Conservation (phyloP, 306 rosid genomes). For the Quercus glauca region DNA sequence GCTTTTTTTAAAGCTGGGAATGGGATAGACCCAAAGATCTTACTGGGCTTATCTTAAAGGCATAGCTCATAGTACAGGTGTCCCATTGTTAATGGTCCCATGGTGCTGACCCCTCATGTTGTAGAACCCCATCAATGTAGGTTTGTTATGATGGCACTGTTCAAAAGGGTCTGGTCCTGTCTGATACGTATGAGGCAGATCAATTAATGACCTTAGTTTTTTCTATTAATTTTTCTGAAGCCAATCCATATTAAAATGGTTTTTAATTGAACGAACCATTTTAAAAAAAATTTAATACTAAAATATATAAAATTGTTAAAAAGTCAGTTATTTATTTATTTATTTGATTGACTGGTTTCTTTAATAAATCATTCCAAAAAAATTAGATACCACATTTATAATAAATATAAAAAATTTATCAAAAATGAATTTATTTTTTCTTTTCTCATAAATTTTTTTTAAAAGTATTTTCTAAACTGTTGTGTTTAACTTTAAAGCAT, state of each 20-base stretch:
- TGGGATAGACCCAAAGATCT: not conserved
- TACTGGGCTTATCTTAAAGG: not conserved
- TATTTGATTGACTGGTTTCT: no score
- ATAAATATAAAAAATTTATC: no score
- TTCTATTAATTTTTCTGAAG: not conserved
- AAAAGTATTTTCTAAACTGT: no score
- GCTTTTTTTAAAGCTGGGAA: not conserved
- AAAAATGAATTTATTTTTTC: no score
- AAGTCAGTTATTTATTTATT: no score
- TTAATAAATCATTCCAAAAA: no score
- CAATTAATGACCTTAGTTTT: constrained; percentile 1
- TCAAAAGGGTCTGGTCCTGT: constrained; percentile 9
- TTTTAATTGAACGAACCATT: not conserved
- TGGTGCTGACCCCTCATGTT: constrained; percentile 12
- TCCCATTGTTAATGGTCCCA: not conserved
- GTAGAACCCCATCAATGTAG: constrained; percentile 1
- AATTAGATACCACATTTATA: no score
- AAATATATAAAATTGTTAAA: no score
- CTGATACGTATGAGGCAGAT: constrained; percentile 12
- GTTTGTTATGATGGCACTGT: constrained; percentile 25
- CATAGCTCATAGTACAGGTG: not conserved
- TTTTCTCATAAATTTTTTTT: no score
- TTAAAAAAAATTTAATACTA: no score
- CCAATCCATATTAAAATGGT: not conserved
- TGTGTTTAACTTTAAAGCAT: no score